These are phyloP conservation scores for Pyrenopolyporus hunteri DNA, from an alignment of 495 filamentous ascomycete genomes.

Conservation along the genomic window DNA sequence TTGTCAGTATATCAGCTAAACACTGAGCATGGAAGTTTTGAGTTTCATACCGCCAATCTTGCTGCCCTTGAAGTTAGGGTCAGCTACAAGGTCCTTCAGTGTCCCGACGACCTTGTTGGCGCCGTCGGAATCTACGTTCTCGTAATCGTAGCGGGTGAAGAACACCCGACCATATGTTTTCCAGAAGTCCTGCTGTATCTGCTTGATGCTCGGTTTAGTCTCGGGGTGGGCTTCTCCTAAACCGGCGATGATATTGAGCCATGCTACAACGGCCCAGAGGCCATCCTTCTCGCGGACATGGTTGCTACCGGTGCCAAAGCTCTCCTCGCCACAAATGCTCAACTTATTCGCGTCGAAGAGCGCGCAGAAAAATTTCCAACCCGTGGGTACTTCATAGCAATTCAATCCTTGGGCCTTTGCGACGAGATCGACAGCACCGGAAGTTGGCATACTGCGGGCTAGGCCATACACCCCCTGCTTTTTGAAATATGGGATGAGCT, in stretches of 20 bases:
- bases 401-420: slow-evolving; percentile 90
- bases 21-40: not conserved
- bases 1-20: slow-evolving; percentile 6
- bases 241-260: slow-evolving; percentile 98
- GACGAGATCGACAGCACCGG: slow-evolving; percentile 91
- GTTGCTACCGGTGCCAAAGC: slow-evolving; percentile 97
- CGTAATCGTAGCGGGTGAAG: slow-evolving; percentile 99
- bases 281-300: slow-evolving; percentile 99
- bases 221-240: slow-evolving; percentile 79
- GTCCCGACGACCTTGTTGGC: slow-evolving; percentile 86
- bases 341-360: slow-evolving; percentile 97
- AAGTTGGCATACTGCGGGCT: slow-evolving; percentile 96
- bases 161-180: slow-evolving; percentile 94
- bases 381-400: slow-evolving; percentile 96
- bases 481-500: slow-evolving; percentile 96
- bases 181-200: slow-evolving; percentile 98
- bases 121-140: slow-evolving; percentile 87
- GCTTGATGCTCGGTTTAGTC: slow-evolving; percentile 83
- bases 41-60: slow-evolving; percentile 66
- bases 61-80: slow-evolving; percentile 77
- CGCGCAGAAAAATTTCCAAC: slow-evolving; percentile 99
- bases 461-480: slow-evolving; percentile 95
- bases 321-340: slow-evolving; percentile 98
- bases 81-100: slow-evolving; percentile 71
- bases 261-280: slow-evolving; percentile 94